Evolutionary conservation across 495 filamentous ascomycete species (phyloP), one percentile per base, ranked within the genome.

Genomic region (Podospora fimiseda): DNA sequence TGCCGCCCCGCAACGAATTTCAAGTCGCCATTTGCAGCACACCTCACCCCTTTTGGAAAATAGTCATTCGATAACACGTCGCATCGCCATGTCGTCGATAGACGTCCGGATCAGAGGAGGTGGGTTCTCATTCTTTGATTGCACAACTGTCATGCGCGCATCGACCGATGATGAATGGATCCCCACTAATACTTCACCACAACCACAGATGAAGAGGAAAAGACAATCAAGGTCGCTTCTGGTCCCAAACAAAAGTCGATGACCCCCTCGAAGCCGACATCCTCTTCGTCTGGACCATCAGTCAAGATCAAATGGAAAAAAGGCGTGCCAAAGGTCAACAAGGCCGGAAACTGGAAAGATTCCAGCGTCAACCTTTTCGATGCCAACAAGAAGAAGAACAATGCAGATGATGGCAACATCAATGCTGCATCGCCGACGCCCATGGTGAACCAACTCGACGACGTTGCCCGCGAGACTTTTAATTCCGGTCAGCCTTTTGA

Each of bases 371-470:
- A 33, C 27, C 5, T 33, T 6, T 33, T 33, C 27, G 62, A 56
- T 67, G 75, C 75, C 8, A 74, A 76, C 22, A 79, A 76, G 51
- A 77, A 74, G 48, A 42, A 63, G 20, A 75, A 69, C 50, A 64
- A 47, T 27, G 24, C 9, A 3, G 23, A n/a, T 6, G n/a, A 67
- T 44, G 62, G 53, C 14, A 62, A 64, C 7, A 74, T 78, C 2
- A 67, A 66, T 6, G 62, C 68, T n/a, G 54, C 63, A 22, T 73
- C 76, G 1, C 74, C 75, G 15, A 68, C 70, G 16, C 73, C 80
- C 5, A 64, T 88, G 11, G 77, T 94, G 14, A 94, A 89, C 54
- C 83, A 82, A 38, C 75, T 92, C 38, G 84, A 90, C 57, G 79
- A 85, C 39, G 79, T 75, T 51, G 77, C 82, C 14, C 78, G 83